A percentile compares a stretch with the other conserved stretches of the same genome.
phyloP scores from a whole-genome alignment of 176 grass and related monocot species.

The Ampelocalamus luodianensis region DNA sequence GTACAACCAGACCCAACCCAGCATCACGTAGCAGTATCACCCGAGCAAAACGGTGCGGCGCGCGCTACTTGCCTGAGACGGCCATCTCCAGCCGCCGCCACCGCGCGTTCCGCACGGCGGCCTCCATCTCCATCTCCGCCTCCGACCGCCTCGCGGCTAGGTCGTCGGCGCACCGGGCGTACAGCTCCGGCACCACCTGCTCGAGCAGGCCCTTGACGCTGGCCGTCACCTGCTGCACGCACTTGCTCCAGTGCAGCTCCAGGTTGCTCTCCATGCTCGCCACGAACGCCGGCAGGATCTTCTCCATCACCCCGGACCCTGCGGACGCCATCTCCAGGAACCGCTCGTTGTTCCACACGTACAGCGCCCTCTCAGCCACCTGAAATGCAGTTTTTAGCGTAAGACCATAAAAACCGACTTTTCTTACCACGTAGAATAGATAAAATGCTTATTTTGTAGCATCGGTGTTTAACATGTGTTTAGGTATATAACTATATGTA shows the following conservation, averaged over 20 bases:
- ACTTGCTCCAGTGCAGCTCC: constrained; percentile 82
- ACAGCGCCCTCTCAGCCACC: constrained; percentile 90
- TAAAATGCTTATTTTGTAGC: too few relatives aligned
- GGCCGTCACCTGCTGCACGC: constrained; percentile 70
- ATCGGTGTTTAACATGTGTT: too few relatives aligned
- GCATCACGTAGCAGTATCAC: neutral
- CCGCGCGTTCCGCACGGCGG: constrained; percentile 45
- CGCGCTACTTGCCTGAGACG: neutral
- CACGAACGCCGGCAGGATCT: constrained; percentile 66
- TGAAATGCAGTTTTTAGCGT: neutral
- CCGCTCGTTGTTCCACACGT: constrained; percentile 84
- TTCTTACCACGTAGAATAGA: too few relatives aligned
- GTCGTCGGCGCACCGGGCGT: constrained; percentile 54
- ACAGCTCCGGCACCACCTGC: constrained; percentile 59
- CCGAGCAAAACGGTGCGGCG: neutral
- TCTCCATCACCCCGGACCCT: constrained; percentile 44
- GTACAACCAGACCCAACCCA: neutral
- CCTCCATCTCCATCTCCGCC: constrained; percentile 20
- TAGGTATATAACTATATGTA: too few relatives aligned
- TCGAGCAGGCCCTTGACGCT: constrained; percentile 68
- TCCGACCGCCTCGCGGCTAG: constrained; percentile 35
- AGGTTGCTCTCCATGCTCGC: constrained; percentile 75
- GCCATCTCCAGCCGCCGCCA: constrained; percentile 66
- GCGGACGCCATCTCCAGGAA: constrained; percentile 70
- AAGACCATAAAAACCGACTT: too few relatives aligned